Conservation (phyloP, 441 rosid genomes). For the Euphorbia celastroides region DNA sequence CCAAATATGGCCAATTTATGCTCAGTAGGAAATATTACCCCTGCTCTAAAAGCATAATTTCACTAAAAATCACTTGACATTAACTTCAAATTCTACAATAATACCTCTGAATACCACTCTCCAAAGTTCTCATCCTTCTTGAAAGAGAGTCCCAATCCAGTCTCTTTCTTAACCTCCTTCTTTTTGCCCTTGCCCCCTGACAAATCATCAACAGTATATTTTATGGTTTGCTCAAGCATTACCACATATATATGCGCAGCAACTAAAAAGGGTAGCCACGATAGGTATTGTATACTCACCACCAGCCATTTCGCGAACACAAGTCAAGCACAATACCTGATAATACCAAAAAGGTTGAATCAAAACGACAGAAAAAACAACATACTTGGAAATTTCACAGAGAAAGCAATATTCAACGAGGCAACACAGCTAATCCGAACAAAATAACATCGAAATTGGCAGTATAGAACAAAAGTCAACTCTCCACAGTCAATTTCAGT, state of each 20-base stretch:
- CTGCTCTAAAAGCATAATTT: neutral
- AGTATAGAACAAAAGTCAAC: neutral
- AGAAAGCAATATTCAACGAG: neutral
- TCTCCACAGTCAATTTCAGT: neutral
- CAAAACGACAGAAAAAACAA: too few relatives aligned
- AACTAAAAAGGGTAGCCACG: neutral
- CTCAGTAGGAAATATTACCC: neutral
- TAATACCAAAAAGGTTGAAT: neutral
- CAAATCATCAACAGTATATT: conserved; percentile 1
- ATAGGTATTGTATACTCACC: conserved; percentile 10
- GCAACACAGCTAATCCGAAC: neutral
- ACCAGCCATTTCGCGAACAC: conserved; percentile 16
- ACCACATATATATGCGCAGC: neutral
- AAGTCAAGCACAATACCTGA: conserved; percentile 7
- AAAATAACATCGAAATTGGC: too few relatives aligned
- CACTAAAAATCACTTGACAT: neutral
- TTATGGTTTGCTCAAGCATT: neutral
- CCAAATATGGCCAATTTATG: neutral
- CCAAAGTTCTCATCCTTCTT: conserved; percentile 70
- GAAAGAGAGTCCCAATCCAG: conserved; percentile 56
- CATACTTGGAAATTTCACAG: neutral
- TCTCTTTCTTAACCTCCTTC: conserved; percentile 77
- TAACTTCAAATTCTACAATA: conserved; percentile 2
- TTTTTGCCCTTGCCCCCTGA: conserved; percentile 48
- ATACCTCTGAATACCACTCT: conserved; percentile 76